These are phyloP conservation scores for Lenzites betulinus DNA, from an alignment of 768 basidiomycete species.

Conservation along the genomic window DNA sequence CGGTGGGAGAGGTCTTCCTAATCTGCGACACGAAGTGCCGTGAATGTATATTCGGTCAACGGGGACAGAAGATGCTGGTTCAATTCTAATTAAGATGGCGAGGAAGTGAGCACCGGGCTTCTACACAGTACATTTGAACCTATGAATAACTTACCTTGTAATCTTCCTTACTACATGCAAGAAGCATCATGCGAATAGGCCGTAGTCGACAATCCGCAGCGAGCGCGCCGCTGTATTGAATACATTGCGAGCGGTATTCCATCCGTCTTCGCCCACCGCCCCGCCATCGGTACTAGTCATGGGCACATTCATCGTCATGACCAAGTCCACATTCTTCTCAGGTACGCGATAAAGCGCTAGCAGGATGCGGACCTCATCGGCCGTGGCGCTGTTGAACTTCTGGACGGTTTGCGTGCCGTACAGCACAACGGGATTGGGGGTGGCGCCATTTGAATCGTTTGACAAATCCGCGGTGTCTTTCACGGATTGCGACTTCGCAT, in stretches of 20 bases:
- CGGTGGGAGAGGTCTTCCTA: neutral
- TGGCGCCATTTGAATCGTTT: constrained; percentile 43
- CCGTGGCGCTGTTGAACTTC: constrained; percentile 68
- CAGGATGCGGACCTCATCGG: constrained; percentile 74
- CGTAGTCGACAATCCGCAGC: constrained; percentile 26
- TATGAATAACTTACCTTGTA: too few species aligned
- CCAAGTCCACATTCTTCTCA: constrained; percentile 73
- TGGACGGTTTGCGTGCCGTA: constrained; percentile 68
- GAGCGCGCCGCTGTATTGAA: constrained; percentile 21
- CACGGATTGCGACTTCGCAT: constrained; percentile 56
- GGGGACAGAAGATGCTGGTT: too few species aligned
- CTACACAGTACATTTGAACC: too few species aligned
- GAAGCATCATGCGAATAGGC: constrained; percentile 20
- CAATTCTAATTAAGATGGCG: too few species aligned
- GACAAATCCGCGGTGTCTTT: constrained; percentile 40
- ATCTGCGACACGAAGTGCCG: too few species aligned
- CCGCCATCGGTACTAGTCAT: constrained; percentile 47
- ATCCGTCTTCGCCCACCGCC: constrained; percentile 34
- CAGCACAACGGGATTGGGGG: constrained; percentile 63
- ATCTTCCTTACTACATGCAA: too few species aligned
- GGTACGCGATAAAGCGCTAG: constrained; percentile 82
- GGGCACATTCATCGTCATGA: constrained; percentile 85
- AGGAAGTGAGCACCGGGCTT: too few species aligned
- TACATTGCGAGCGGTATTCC: constrained; percentile 8
- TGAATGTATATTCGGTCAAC: neutral